Conservation (phyloP, 2,329 filamentous ascomycete species). For the Phialocephala sp. region DNA sequence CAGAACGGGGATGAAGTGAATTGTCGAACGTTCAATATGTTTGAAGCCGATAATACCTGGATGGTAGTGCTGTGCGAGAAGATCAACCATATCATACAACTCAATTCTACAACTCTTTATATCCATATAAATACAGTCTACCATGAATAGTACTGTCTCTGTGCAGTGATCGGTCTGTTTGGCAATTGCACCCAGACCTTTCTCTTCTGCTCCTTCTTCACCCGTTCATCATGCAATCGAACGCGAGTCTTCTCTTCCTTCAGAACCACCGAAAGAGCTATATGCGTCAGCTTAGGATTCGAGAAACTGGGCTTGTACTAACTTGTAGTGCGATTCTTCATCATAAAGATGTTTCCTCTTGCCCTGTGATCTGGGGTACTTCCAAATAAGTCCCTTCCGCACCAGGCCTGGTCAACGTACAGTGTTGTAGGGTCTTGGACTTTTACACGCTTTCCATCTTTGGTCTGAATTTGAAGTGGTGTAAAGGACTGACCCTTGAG, state of each 20-base stretch:
- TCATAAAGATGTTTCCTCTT: conserved; percentile 70
- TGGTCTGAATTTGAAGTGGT: conserved; percentile 68
- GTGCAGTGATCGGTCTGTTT: conserved; percentile 80
- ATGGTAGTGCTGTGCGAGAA: background rate
- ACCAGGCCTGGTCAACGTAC: conserved; percentile 93
- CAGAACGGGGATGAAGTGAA: no score
- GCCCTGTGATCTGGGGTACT: conserved; percentile 73
- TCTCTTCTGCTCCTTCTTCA: conserved; percentile 74
- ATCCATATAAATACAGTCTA: conserved; percentile 49
- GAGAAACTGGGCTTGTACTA: conserved; percentile 48
- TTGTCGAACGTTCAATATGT: no score
- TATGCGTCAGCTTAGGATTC: background rate
- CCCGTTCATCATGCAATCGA: conserved; percentile 76
- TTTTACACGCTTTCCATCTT: conserved; percentile 74
- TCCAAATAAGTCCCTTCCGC: conserved; percentile 72
- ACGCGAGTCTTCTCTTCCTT: conserved; percentile 95
- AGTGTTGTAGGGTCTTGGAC: conserved; percentile 79
- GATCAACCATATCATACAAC: conserved; percentile 12
- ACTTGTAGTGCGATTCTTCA: conserved; percentile 78
- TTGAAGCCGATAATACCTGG: background rate
- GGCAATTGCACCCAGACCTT: conserved; percentile 89
- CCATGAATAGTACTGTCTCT: conserved; percentile 93
- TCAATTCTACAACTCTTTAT: conserved; percentile 18
- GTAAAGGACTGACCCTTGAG: conserved; percentile 42
- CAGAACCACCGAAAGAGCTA: conserved; percentile 78